A percentile compares a stretch with the other conserved stretches of the same genome.
These are phyloP conservation scores for Fusarium clavum DNA, from an alignment of 2,329 filamentous ascomycete species.

Conservation along the genomic window DNA sequence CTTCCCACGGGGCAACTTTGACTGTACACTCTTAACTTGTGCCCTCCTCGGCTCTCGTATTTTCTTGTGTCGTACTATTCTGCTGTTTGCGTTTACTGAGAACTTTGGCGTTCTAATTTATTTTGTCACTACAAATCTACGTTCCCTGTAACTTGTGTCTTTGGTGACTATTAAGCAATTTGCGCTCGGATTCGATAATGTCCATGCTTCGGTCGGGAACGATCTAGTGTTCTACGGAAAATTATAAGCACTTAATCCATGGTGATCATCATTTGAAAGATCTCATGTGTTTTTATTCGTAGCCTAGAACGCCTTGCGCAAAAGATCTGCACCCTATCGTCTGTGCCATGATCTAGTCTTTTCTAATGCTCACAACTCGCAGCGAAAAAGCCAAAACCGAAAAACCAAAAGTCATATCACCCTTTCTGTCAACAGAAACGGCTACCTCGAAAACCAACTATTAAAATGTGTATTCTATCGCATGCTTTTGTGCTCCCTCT, in stretches of 20 bases:
- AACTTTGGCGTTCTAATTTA: slow-evolving; percentile 36
- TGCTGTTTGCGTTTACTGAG: slow-evolving; percentile 34
- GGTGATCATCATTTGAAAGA: slow-evolving; percentile 1
- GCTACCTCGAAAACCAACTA: slow-evolving; percentile 9
- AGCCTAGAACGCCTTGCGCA: slow-evolving; percentile 33
- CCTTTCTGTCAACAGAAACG: neutral
- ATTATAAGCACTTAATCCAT: neutral
- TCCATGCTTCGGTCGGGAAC: neutral
- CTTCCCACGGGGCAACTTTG: slow-evolving; percentile 34
- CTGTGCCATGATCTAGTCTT: slow-evolving; percentile 4
- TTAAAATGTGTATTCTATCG: slow-evolving; percentile 4
- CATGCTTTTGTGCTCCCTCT: slow-evolving; percentile 32
- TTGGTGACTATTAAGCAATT: neutral
- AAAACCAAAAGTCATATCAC: neutral
- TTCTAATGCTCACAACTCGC: neutral
- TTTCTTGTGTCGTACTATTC: slow-evolving; percentile 40
- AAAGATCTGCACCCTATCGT: slow-evolving; percentile 17
- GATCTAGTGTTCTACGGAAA: neutral
- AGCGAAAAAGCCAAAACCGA: neutral
- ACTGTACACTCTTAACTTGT: slow-evolving; percentile 45
- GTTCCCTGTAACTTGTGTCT: neutral
- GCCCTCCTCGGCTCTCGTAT: slow-evolving; percentile 34
- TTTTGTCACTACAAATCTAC: slow-evolving; percentile 16
- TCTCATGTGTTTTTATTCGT: slow-evolving; percentile 15
- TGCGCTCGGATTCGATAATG: neutral